Base-by-base conservation (phyloP, 495 filamentous ascomycete genomes). In the Echria macrotheca region DNA sequence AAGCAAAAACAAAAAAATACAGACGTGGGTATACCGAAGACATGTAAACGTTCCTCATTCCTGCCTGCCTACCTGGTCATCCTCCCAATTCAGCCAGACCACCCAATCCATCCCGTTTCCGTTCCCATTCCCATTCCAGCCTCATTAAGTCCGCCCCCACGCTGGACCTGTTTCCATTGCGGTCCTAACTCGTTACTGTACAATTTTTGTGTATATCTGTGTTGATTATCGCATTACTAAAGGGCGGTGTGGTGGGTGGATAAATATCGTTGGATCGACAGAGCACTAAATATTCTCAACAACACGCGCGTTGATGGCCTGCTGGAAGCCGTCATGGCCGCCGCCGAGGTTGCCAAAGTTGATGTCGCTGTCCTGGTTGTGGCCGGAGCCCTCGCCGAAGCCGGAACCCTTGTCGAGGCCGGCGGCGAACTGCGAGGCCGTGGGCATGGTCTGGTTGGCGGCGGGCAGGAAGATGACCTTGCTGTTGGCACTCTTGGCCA, bases 381-480 rank as follows among this genome's bases (percentile, higher is more conserved):
- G 50, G 21, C 29, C 45, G n/a, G 28, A 7, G 24, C 42, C 26
- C 10, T 8, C 22, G 1, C 25, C 22, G 4, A 47, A 47, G 19
- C 44, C 24, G 24, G 45, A 22, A 0, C 47, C 47, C 7, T 58
- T 50, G 29, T 56, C 15, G 23, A 72, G 44, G 11, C 64, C 23
- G 4, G 64, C 53, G 40, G 64, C 57, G 47, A 76, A 69, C 9
- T 56, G 51, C 4, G 64, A 42, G n/a, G 62, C 32, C 37, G 70
- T 75, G 31, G 84, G 75, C 52, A 89, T 84, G 14, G 83, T 53
- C 81, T 82, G 37, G 77, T 78, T 78, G 1, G 73, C 72, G 19
- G 69, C 72, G 1, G 90, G 90, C 57, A 98, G 65, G 79, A 97
- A 98, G 64, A 98, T 96, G 58, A 98, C 93, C 76, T 98, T 97